These are phyloP conservation scores for Turnera subulata DNA, from an alignment of 345 rosid species.

Conservation along the genomic window DNA sequence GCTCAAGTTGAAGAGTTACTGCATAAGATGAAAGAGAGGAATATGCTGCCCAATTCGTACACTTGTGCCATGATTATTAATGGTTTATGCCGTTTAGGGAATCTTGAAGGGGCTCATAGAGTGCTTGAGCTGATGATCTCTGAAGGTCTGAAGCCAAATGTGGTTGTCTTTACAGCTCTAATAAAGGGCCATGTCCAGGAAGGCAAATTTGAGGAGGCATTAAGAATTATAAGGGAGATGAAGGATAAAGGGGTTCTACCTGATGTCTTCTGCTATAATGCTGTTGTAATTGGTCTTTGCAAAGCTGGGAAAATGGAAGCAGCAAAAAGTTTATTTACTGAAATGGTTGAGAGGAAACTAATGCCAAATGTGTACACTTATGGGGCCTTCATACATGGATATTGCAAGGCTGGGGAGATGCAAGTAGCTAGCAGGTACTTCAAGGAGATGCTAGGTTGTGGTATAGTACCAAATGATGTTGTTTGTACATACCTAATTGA, in stretches of 20 bases:
- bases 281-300: constrained; percentile 68
- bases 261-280: constrained; percentile 69
- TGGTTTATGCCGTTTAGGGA: constrained; percentile 50
- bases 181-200: constrained; percentile 53
- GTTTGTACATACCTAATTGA: constrained; percentile 49
- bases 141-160: constrained; percentile 57
- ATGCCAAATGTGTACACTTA: constrained; percentile 67
- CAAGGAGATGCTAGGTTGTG: constrained; percentile 56
- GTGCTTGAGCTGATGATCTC: constrained; percentile 53
- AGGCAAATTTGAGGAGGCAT: constrained; percentile 50
- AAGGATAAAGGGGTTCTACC: constrained; percentile 47
- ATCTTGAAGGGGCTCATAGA: constrained; percentile 43
- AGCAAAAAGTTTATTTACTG: constrained; percentile 49
- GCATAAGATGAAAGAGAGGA: constrained; percentile 55
- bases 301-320: constrained; percentile 70
- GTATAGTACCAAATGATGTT: constrained; percentile 55
- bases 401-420: constrained; percentile 52
- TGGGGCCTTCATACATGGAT: constrained; percentile 59
- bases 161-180: constrained; percentile 51
- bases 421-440: constrained; percentile 53
- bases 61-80: constrained; percentile 48
- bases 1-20: constrained; percentile 37
- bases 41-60: constrained; percentile 43
- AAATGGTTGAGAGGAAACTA: constrained; percentile 58
- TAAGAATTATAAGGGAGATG: constrained; percentile 52